Conservation (phyloP, 1,139 yeast species). For the Insectozyma bohioensis region DNA sequence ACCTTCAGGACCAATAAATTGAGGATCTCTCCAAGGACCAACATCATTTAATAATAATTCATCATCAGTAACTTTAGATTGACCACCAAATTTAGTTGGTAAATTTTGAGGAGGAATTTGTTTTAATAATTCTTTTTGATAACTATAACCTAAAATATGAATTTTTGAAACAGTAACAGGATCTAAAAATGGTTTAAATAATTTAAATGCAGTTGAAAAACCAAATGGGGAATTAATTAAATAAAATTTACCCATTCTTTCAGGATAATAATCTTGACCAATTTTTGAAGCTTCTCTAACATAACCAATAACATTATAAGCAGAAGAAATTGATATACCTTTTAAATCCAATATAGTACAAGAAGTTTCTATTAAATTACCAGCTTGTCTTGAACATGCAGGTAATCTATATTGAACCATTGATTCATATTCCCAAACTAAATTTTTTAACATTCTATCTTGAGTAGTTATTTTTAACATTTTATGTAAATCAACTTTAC, state of each 20-base stretch:
- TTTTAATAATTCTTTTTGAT: constrained; percentile 78
- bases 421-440: constrained; percentile 97
- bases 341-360: constrained; percentile 94
- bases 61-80: constrained; percentile 64
- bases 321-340: constrained; percentile 84
- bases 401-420: constrained; percentile 83
- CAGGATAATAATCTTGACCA: constrained; percentile 98
- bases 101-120: constrained; percentile 93
- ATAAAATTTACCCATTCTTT: constrained; percentile 98
- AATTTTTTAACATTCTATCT: constrained; percentile 92
- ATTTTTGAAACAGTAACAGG: constrained; percentile 98
- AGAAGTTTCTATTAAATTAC: constrained; percentile 84
- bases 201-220: constrained; percentile 86
- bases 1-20: constrained; percentile 84
- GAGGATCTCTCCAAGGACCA: constrained; percentile 96
- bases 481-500: constrained; percentile 82
- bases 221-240: constrained; percentile 97
- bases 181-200: constrained; percentile 91
- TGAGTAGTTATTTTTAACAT: constrained; percentile 93
- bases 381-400: constrained; percentile 86
- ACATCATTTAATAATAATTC: constrained; percentile 85
- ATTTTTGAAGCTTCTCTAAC: constrained; percentile 90
- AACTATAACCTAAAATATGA: constrained; percentile 77
- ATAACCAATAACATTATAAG: constrained; percentile 81
- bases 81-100: constrained; percentile 89